Evolutionary conservation across 352 stramenopile genomes (phyloP).

Genomic region (Globisporangium camurandrum): DNA sequence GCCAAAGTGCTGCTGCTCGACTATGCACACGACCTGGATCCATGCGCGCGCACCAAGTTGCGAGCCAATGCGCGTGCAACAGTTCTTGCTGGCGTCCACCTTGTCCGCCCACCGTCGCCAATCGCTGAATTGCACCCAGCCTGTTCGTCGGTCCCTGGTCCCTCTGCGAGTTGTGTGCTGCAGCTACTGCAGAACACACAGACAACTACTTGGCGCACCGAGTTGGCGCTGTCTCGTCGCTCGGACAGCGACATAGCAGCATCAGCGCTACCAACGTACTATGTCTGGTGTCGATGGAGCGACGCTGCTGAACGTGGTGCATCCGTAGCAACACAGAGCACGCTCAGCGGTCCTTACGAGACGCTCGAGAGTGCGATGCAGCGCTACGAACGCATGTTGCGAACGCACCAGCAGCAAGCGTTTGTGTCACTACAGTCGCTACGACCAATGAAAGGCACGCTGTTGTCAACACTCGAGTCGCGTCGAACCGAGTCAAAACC

Average conservation of each 20-base stretch:
- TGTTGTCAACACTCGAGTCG: background rate
- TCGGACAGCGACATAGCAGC: too few species aligned
- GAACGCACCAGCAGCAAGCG: slow-evolving; percentile 10
- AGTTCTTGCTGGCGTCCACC: slow-evolving; percentile 2
- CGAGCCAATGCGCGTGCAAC: background rate
- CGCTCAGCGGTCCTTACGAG: slow-evolving; percentile 36
- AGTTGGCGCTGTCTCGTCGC: background rate
- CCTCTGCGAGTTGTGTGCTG: slow-evolving; percentile 1
- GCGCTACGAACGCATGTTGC: slow-evolving; percentile 24
- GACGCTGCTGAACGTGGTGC: background rate
- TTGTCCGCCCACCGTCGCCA: too few species aligned
- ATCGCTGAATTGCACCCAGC: too few species aligned
- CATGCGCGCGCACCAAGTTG: slow-evolving; percentile 1
- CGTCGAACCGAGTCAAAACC: background rate
- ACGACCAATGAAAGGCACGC: too few species aligned
- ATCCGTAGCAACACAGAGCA: slow-evolving; percentile 7
- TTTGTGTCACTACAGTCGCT: background rate
- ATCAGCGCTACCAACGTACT: slow-evolving; percentile 12
- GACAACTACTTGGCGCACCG: slow-evolving; percentile 7
- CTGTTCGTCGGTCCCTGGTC: too few species aligned
- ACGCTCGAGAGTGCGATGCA: slow-evolving; percentile 15
- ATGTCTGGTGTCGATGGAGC: slow-evolving; percentile 42
- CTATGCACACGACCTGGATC: slow-evolving; percentile 2
- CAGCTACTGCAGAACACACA: slow-evolving; percentile 2
- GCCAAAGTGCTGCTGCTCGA: background rate